Evolutionary conservation across 441 rosid genomes (phyloP), one percentile per base, ranked within the genome.

Genomic region (Metrosideros polymorpha): DNA sequence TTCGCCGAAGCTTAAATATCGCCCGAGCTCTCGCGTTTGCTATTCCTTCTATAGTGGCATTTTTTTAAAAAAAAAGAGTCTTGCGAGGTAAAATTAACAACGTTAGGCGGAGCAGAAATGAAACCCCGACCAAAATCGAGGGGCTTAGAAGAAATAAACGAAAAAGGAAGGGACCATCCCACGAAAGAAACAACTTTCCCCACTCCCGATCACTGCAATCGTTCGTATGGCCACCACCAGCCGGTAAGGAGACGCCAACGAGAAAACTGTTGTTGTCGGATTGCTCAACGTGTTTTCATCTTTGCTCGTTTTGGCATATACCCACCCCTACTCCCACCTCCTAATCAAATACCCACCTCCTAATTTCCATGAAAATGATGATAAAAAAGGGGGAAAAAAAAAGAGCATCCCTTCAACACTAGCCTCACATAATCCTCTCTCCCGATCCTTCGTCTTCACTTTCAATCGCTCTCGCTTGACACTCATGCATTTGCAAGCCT

Each of bases 361-460:
- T 39, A 35, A 71, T 71, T 35, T 71, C 79, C 79, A 12, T 39
- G 47, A 71, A 71, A 71, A 71, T 6, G n/a, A 22, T 71, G 79
- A 42, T n/a, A 42, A 22, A 54, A 24, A 25, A 54, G 19, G 10
- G 12, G 71, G 32, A n/a, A 3, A 6, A 18, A 22, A 3, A 1
- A 5, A 22, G 4, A 19, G 9, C 5, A 9, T 61, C 0, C 79
- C 79, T 71, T 6, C 47, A 71, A 39, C 79, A 22, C 47, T 12
- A 22, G 47, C 84, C 87, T 56, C 71, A 55, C 50, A 13, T 45
- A 45, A 29, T 49, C 50, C 77, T 18, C 76, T 22, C 83, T 85
- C 84, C 43, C 27, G 87, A 85, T 76, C 66, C 84, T 85, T 85
- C 87, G 15, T n/a, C 14, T 85, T 77, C 84, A 7, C 83, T 53